A percentile compares a stretch with the other conserved stretches of the same genome.
Conservation (phyloP, 352 stramenopile species). For the Phytophthora chlamydospora region DNA sequence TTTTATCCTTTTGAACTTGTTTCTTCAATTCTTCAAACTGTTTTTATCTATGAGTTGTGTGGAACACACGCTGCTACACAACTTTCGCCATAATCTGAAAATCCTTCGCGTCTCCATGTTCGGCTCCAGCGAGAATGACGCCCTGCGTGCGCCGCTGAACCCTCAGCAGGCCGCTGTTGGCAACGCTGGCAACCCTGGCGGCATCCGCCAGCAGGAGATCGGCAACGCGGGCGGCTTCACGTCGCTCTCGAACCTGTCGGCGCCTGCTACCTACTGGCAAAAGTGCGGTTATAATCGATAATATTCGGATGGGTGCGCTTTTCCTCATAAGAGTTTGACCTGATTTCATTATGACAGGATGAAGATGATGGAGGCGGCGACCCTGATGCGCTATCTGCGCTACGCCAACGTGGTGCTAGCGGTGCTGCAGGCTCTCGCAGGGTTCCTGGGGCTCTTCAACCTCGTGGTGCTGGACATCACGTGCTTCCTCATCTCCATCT, state of each 20-base stretch:
- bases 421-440: slow-evolving; percentile 79
- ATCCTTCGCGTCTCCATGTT: slow-evolving; percentile 33
- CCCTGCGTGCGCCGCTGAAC: slow-evolving; percentile 43
- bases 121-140: slow-evolving; percentile 27
- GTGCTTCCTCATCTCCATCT: slow-evolving; percentile 88
- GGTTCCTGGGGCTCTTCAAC: slow-evolving; percentile 87
- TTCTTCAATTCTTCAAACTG: slow-evolving; percentile 11
- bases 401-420: slow-evolving; percentile 86
- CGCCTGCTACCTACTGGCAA: slow-evolving; percentile 46
- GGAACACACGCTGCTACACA: no score
- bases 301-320: neutral
- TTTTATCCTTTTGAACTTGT: slow-evolving; percentile 27
- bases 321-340: neutral
- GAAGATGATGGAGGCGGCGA: slow-evolving; percentile 68
- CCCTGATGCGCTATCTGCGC: slow-evolving; percentile 80
- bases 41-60: no score
- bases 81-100: neutral
- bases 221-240: slow-evolving; percentile 36
- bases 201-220: slow-evolving; percentile 37
- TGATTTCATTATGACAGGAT: slow-evolving; percentile 43
- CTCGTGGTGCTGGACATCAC: slow-evolving; percentile 86
- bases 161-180: slow-evolving; percentile 28
- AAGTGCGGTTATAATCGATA: slow-evolving; percentile 33
- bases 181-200: slow-evolving; percentile 23
- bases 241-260: slow-evolving; percentile 39